Evolutionary conservation across 306 rosid genomes (phyloP), one percentile per base, ranked within the genome.

Genomic region (Sindora glabra): DNA sequence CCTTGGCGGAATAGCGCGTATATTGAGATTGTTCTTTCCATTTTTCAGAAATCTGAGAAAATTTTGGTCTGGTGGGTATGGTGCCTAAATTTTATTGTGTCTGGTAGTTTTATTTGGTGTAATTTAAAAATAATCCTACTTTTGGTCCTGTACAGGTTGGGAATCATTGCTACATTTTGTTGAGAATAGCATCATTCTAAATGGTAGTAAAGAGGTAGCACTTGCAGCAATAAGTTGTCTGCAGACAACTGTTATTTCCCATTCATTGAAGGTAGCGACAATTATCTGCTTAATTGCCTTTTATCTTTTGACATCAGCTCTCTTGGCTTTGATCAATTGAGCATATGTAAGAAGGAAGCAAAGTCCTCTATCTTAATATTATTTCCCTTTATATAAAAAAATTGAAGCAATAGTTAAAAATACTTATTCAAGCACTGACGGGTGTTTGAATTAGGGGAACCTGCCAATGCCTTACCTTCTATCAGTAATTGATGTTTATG

Each of bases 131-230:
- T 32, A 38, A 58, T 69, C 26, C 48, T 45, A 56, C 57, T 59
- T 69, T 59, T 60, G 53, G 51, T 69, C 69, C 40, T 53, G 16
- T 83, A 73, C 84, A 91, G 98, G 96, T 48, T 91, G 98, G 98
- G 92, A 91, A 78, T 73, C 91, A 53, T 72, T 91, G 80, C 85
- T 88, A 76, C 85, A 79, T 48, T 91, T 79, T 76, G 95, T 88
- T 59, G 87, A 85, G 56, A 88, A 78, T 72, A 91, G 96, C 75
- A 79, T 78, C 75, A 79, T 78, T 70, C 69, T 76, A 62, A 78
- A 81, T 66, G 87, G 87, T n/a, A 91, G 96, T 68, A 87, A 88
- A 81, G 98, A 91, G 80, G 96, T 88, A 62, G 86, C 98, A 41
- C 87, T 91, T 74, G 98, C 98, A 18, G 96, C 96, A 76, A 79